Conservation (phyloP, 257 asterid species). For the Eucommia ulmoides region DNA sequence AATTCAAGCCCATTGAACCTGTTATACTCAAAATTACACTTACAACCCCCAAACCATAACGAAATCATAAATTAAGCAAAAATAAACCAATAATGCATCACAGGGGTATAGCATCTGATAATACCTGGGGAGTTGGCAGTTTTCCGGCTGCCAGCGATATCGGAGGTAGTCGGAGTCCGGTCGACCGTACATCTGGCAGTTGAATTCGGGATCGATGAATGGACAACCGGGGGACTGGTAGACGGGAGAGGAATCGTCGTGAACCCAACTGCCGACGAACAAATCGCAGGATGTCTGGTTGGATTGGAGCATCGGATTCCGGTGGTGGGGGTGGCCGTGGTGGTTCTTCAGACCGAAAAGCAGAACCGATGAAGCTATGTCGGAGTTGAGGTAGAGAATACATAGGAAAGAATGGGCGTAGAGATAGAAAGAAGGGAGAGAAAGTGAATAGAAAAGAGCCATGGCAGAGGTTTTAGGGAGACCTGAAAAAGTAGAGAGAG, state of each 20-base stretch:
- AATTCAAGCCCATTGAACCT: constrained; percentile 16
- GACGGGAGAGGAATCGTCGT: constrained; percentile 48
- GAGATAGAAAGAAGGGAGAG: background rate
- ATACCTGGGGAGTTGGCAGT: constrained; percentile 78
- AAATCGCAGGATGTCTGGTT: constrained; percentile 47
- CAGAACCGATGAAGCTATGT: constrained; percentile 34
- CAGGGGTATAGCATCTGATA: background rate
- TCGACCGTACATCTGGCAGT: constrained; percentile 73
- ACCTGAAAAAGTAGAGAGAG: too few relatives aligned
- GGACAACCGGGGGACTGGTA: constrained; percentile 61
- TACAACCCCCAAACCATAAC: background rate
- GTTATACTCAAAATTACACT: background rate
- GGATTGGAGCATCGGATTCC: constrained; percentile 33
- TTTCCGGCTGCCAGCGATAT: constrained; percentile 77
- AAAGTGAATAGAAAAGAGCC: too few relatives aligned
- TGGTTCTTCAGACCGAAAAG: constrained; percentile 27
- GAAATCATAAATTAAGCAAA: background rate
- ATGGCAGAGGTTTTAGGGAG: too few relatives aligned
- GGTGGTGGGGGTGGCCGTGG: constrained; percentile 21
- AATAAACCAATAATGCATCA: background rate
- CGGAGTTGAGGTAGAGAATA: constrained; percentile 16
- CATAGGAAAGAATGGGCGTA: constrained; percentile 5
- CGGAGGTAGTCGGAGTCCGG: constrained; percentile 83
- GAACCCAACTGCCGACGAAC: constrained; percentile 75
- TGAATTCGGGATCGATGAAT: constrained; percentile 57